phyloP scores from a whole-genome alignment of 352 stramenopile genomes.

The Phytophthora sp. region DNA sequence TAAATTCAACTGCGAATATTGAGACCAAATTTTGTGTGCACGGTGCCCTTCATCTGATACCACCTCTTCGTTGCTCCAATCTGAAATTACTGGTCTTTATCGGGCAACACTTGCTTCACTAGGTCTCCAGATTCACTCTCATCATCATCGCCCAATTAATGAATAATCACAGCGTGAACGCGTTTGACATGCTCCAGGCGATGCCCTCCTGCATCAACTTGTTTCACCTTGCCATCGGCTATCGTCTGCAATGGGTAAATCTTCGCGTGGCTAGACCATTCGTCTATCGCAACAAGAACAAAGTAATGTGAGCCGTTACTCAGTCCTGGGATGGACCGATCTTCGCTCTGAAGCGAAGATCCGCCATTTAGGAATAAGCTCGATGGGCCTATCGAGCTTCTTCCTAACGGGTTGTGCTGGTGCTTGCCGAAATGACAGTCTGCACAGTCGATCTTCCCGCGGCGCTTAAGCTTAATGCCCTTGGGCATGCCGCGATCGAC shows the following conservation, averaged over 20 bases:
- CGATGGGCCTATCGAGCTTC: not conserved
- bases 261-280: slow-evolving; percentile 1
- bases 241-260: not conserved
- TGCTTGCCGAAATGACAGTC: not conserved
- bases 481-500: not conserved
- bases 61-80: slow-evolving; percentile 3
- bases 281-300: not conserved
- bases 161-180: not conserved
- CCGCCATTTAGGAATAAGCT: no score
- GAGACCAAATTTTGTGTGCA: slow-evolving; percentile 11
- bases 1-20: slow-evolving; percentile 4
- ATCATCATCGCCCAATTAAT: not conserved
- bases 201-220: slow-evolving; percentile 5
- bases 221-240: slow-evolving; percentile 9
- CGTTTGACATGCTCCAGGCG: slow-evolving; percentile 10
- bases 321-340: not conserved
- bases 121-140: not conserved
- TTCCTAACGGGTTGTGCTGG: not conserved
- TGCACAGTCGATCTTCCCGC: not conserved
- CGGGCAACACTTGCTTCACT: not conserved
- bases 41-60: slow-evolving; percentile 10
- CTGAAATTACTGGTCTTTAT: slow-evolving; percentile 6
- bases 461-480: not conserved
- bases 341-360: no score
- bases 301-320: not conserved